Percentiles rank a stretch among this genome's conserved stretches.
phyloP scores from a whole-genome alignment of 768 basidiomycete genomes.

The Phlegmacium glaucopus region DNA sequence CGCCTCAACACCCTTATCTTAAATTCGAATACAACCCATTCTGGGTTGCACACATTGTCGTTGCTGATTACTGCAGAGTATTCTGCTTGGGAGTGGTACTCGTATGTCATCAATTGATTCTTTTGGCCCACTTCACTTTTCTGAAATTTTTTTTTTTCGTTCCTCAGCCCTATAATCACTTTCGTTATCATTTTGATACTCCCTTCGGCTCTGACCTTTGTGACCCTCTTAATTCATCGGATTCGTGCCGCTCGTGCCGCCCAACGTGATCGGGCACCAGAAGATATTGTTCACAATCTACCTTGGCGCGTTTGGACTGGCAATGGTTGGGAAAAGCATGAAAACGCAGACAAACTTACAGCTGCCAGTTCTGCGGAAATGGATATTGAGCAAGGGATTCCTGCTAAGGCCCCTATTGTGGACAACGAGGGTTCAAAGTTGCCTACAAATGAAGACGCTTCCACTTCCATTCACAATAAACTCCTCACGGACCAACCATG shows the following conservation, averaged over 20 bases:
- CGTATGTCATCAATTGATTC: constrained; percentile 44
- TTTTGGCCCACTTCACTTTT: not conserved
- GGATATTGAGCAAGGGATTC: constrained; percentile 38
- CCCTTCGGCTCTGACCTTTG: constrained; percentile 84
- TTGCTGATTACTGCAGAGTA: constrained; percentile 76
- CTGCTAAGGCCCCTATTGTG: constrained; percentile 13
- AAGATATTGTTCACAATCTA: constrained; percentile 71
- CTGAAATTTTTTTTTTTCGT: constrained; percentile 4
- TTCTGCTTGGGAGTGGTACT: constrained; percentile 91
- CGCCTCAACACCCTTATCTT: constrained; percentile 66
- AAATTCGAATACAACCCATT: constrained; percentile 75
- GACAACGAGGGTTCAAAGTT: constrained; percentile 16
- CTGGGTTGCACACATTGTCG: constrained; percentile 71
- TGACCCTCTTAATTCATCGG: constrained; percentile 88
- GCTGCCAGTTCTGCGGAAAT: constrained; percentile 25
- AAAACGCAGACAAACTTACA: constrained; percentile 32
- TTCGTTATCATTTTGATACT: constrained; percentile 87
- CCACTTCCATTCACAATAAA: constrained; percentile 34
- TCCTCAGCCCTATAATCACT: constrained; percentile 72
- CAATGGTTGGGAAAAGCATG: constrained; percentile 76
- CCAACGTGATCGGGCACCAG: constrained; percentile 79
- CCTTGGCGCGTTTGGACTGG: constrained; percentile 86
- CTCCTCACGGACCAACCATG: constrained; percentile 49
- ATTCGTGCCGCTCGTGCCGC: constrained; percentile 80
- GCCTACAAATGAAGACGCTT: constrained; percentile 27